Conservation (phyloP, 2,329 filamentous ascomycete genomes). For the Juglanconis oblonga region DNA sequence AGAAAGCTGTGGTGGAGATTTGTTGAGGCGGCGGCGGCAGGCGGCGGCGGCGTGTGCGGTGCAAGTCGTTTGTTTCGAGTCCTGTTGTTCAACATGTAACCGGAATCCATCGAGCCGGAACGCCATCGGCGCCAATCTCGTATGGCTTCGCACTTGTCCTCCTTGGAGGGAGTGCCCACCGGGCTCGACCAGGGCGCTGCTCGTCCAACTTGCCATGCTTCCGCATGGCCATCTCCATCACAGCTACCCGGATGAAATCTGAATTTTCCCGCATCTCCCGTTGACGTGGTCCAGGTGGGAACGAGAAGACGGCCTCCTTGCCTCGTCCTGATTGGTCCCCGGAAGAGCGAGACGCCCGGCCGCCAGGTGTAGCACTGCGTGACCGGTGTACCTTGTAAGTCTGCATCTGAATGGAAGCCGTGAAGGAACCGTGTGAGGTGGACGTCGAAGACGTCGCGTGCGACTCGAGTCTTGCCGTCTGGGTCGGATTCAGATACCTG, state of each 20-base stretch:
- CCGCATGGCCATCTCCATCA: slow-evolving; percentile 72
- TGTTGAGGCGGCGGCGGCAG: background rate
- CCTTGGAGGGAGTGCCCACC: slow-evolving; percentile 65
- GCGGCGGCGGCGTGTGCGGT: background rate
- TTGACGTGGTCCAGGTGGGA: slow-evolving; percentile 51
- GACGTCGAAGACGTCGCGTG: slow-evolving; percentile 24
- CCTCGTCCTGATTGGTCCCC: slow-evolving; percentile 25
- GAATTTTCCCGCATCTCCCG: slow-evolving; percentile 68
- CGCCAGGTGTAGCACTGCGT: slow-evolving; percentile 33
- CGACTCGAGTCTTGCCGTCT: slow-evolving; percentile 43
- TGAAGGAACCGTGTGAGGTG: slow-evolving; percentile 41
- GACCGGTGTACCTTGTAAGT: slow-evolving; percentile 62
- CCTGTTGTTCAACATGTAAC: slow-evolving; percentile 4
- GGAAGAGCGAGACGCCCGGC: slow-evolving; percentile 10
- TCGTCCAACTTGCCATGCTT: slow-evolving; percentile 64
- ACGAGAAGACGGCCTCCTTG: slow-evolving; percentile 27
- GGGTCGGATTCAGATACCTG: slow-evolving; percentile 65
- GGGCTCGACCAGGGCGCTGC: slow-evolving; percentile 63
- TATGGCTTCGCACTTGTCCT: slow-evolving; percentile 53
- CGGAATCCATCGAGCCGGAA: slow-evolving; percentile 56
- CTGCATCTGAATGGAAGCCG: slow-evolving; percentile 69
- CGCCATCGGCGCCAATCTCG: slow-evolving; percentile 54
- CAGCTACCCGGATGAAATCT: slow-evolving; percentile 68
- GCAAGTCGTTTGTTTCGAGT: background rate
- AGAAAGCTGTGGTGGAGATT: background rate